Base-by-base conservation (phyloP, 2,329 filamentous ascomycete genomes). In the Zelopaecilomyces penicillatus region DNA sequence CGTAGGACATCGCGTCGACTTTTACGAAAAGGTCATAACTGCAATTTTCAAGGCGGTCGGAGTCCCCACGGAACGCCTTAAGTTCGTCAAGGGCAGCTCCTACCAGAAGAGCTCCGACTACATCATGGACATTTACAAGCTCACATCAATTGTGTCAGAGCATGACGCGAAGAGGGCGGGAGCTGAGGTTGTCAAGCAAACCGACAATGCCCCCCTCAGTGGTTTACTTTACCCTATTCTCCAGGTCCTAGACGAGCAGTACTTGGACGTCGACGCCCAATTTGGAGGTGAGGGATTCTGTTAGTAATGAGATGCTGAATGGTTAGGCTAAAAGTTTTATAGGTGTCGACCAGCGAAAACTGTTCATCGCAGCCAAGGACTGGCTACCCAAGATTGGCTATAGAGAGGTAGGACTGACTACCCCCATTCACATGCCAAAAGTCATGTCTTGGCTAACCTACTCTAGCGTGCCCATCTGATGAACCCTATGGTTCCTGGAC, bases 151-250 rank as follows among this genome's bases (percentile, higher is more conserved):
- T 43, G 78, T 85, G 5, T 83, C 82, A 10, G 81, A 89, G 66
- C 81, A 90, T 60, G 82, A 93, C 58, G 87, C 89, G 11, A 87
- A 89, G 66, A 93, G 88, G 66, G 90, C 91, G 0, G 91, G 91
- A 34, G 86, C 88, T 2, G 93, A 97, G 66, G 80, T 97, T 6
- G 91, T 98, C 53, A 97, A 97, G 74, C 89, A 97, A 70, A 81
- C 84, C 4, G 77, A 79, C 45, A 89, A 91, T 57, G 78, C 84
- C 5, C 77, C 84, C 1, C 63, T 91, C 36, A 81, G 65, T 40
- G 65, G 65, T 28, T 58, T 68, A 3, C 56, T 69, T 41, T 69
- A 69, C 59, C 66, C 66, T 6, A 57, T 68, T 8, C 53, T 98
- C 67, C 93, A 97, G 67, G 86, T 86, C 1, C 70, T 97, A 39